Percentiles rank a stretch among this genome's conserved stretches.
Evolutionary conservation across 495 filamentous ascomycete genomes (phyloP).

Genomic region (Penicillium diatomitis): DNA sequence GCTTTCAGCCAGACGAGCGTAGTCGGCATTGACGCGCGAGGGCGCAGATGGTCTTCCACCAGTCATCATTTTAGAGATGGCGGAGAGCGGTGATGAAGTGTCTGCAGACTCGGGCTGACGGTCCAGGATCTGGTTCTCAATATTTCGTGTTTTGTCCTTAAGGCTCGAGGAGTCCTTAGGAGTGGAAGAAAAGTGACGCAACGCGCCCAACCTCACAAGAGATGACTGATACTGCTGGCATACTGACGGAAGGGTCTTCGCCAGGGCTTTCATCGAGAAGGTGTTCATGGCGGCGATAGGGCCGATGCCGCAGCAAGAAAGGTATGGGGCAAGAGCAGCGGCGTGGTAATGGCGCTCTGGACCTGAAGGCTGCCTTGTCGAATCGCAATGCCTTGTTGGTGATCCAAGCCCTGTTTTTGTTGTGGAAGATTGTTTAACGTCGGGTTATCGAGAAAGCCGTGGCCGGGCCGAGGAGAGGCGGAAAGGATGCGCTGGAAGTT

Average conservation of each 20-base stretch:
- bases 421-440: not conserved
- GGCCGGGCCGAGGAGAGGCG: slow-evolving; percentile 27
- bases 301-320: slow-evolving; percentile 7
- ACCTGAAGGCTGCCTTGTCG: too few species aligned
- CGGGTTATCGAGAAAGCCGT: slow-evolving; percentile 13
- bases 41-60: slow-evolving; percentile 7
- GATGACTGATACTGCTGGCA: slow-evolving; percentile 23
- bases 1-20: slow-evolving; percentile 24
- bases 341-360: not conserved
- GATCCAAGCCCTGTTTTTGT: too few species aligned
- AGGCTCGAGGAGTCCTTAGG: slow-evolving; percentile 6
- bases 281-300: slow-evolving; percentile 24
- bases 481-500: slow-evolving; percentile 36
- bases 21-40: slow-evolving; percentile 18
- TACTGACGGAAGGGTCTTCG: slow-evolving; percentile 27
- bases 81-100: slow-evolving; percentile 20
- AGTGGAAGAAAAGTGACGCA: slow-evolving; percentile 25
- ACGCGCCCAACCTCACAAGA: slow-evolving; percentile 5
- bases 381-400: too few species aligned
- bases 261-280: slow-evolving; percentile 25
- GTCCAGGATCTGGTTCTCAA: slow-evolving; percentile 27
- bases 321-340: not conserved
- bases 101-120: slow-evolving; percentile 9
- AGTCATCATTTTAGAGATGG: slow-evolving; percentile 28
- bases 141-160: slow-evolving; percentile 13